Evolutionary conservation across 805 yeast genomes (phyloP).

Genomic region (Sungouiozyma intestinalis): DNA sequence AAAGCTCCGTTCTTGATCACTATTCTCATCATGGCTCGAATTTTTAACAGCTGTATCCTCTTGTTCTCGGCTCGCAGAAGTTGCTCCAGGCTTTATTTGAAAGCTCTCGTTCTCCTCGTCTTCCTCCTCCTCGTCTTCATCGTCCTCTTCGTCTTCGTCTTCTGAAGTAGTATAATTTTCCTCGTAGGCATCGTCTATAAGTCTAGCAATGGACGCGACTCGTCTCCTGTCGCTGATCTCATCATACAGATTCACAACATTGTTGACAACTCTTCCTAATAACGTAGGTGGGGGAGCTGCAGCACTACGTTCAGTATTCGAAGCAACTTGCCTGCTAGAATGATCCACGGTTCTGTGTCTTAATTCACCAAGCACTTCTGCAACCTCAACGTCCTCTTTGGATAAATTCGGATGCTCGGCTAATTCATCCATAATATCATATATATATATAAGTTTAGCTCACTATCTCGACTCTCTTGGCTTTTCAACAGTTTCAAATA

Average conservation of each 20-base stretch:
- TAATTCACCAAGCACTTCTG: slow-evolving; percentile 19
- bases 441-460: too few species aligned
- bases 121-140: slow-evolving; percentile 4
- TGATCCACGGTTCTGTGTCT: slow-evolving; percentile 7
- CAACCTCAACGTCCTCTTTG: slow-evolving; percentile 21
- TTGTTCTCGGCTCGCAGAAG: neutral
- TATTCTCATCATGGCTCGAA: neutral
- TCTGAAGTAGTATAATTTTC: slow-evolving; percentile 16
- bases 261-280: slow-evolving; percentile 29
- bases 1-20: neutral
- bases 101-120: slow-evolving; percentile 10
- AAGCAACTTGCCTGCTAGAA: neutral
- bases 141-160: slow-evolving; percentile 14
- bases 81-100: too few species aligned
- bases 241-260: slow-evolving; percentile 40
- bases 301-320: neutral
- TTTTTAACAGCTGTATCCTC: neutral
- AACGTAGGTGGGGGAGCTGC: slow-evolving; percentile 2
- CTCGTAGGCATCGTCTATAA: slow-evolving; percentile 37
- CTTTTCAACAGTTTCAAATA: too few species aligned
- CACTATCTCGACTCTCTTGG: too few species aligned
- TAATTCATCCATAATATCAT: slow-evolving; percentile 1
- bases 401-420: slow-evolving; percentile 11
- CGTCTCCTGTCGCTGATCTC: slow-evolving; percentile 29
- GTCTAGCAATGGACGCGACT: slow-evolving; percentile 27